Conservation (phyloP, 2,329 filamentous ascomycete species). For the Geosmithia morbida region DNA sequence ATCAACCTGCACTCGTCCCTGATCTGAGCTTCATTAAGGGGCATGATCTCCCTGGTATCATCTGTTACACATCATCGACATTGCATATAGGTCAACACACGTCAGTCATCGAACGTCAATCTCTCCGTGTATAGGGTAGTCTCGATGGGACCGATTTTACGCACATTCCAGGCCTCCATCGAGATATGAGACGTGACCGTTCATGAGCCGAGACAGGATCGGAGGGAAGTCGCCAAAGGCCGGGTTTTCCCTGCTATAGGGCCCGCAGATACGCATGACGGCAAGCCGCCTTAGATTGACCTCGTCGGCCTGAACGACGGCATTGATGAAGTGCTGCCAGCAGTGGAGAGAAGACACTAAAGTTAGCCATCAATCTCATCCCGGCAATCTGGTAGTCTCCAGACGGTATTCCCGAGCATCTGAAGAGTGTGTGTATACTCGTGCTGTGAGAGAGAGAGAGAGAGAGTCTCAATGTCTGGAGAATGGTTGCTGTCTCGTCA, state of each 20-base stretch:
- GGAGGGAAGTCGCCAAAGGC: conserved; percentile 39
- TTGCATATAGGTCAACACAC: conserved; percentile 24
- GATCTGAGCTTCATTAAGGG: conserved; percentile 15
- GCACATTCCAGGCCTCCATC: neutral
- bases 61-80: conserved; percentile 13
- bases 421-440: too few species aligned
- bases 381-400: too few species aligned
- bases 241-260: conserved; percentile 33
- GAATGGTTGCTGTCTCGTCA: too few species aligned
- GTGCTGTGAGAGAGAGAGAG: too few species aligned
- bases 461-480: too few species aligned
- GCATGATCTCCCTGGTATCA: conserved; percentile 22
- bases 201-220: conserved; percentile 29
- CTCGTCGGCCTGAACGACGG: conserved; percentile 37
- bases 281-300: conserved; percentile 32
- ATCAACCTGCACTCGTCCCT: conserved; percentile 10
- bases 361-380: too few species aligned
- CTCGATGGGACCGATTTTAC: conserved; percentile 16
- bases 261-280: conserved; percentile 38
- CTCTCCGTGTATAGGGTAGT: conserved; percentile 33
- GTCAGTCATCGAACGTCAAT: conserved; percentile 32
- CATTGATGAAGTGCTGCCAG: conserved; percentile 37
- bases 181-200: conserved; percentile 16
- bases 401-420: too few species aligned
- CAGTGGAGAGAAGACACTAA: too few species aligned